Percentiles rank a stretch among this genome's conserved stretches.
These are phyloP conservation scores for Fusarium pseudograminearum DNA, from an alignment of 2,329 filamentous ascomycete species.

Conservation along the genomic window DNA sequence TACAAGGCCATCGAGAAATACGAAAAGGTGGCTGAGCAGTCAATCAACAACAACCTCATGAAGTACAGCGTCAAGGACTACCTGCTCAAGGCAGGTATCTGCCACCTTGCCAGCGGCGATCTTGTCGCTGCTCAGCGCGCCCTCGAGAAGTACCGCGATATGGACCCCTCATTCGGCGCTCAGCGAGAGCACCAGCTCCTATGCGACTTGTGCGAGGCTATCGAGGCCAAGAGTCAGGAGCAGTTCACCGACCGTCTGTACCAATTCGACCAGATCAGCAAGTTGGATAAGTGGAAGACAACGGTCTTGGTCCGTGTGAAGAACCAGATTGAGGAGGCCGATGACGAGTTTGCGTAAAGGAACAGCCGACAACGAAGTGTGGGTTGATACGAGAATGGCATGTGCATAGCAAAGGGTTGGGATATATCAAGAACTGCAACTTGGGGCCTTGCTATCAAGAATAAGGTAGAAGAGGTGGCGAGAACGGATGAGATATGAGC, in stretches of 20 bases:
- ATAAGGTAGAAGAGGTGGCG: constrained; percentile 19
- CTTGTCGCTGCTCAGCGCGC: constrained; percentile 82
- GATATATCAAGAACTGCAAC: constrained; percentile 38
- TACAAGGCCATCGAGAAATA: constrained; percentile 84
- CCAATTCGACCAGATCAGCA: constrained; percentile 91
- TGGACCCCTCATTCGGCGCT: constrained; percentile 80
- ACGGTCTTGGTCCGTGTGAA: constrained; percentile 85
- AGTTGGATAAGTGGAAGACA: constrained; percentile 98
- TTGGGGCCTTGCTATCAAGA: constrained; percentile 19
- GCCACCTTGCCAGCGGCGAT: constrained; percentile 81
- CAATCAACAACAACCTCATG: constrained; percentile 91
- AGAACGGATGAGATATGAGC: constrained; percentile 7
- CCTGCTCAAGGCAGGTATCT: constrained; percentile 92
- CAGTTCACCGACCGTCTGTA: constrained; percentile 87
- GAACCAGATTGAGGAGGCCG: constrained; percentile 76
- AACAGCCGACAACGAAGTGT: neutral
- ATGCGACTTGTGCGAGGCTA: constrained; percentile 77
- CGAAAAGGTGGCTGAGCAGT: constrained; percentile 83
- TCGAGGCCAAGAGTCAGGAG: constrained; percentile 84
- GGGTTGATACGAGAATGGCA: neutral
- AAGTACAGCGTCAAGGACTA: constrained; percentile 96
- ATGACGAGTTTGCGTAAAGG: constrained; percentile 58
- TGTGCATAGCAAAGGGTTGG: constrained; percentile 16
- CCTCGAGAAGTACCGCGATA: constrained; percentile 83
- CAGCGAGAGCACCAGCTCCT: constrained; percentile 87